Conservation (phyloP, 768 basidiomycete species). For the Kwoniella sp. region DNA sequence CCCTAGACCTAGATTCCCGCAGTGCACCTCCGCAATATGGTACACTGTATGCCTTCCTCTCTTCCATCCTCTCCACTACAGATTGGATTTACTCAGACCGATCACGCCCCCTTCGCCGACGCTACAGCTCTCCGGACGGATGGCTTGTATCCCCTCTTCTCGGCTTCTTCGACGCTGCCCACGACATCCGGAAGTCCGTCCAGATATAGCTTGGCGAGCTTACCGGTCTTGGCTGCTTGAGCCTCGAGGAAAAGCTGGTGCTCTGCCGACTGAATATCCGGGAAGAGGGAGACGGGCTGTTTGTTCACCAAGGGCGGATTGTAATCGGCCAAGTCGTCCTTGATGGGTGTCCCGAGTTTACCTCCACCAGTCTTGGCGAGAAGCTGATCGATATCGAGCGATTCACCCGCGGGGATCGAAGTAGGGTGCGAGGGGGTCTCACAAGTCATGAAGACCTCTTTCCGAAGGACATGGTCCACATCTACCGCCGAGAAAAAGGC, state of each 20-base stretch:
- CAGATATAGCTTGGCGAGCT: conserved; percentile 23
- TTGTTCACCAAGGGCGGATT: background rate
- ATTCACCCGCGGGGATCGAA: conserved; percentile 85
- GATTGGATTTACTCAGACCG: too few relatives aligned
- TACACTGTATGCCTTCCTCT: too few relatives aligned
- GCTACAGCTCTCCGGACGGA: background rate
- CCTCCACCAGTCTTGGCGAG: conserved; percentile 70
- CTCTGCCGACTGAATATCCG: conserved; percentile 12
- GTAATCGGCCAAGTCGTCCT: background rate
- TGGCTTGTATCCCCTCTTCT: background rate
- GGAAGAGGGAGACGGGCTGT: conserved; percentile 16
- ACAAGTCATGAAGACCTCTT: conserved; percentile 95
- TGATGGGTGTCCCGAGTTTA: conserved; percentile 16
- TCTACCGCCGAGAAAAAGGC: conserved; percentile 98
- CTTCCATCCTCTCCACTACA: too few relatives aligned
- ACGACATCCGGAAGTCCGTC: conserved; percentile 8
- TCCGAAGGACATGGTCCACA: conserved; percentile 83
- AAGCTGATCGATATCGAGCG: conserved; percentile 69
- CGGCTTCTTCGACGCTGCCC: conserved; percentile 3
- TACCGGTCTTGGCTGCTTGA: conserved; percentile 13
- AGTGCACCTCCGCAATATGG: too few relatives aligned
- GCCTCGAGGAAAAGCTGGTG: conserved; percentile 27
- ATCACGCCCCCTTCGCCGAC: background rate
- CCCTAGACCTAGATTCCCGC: too few relatives aligned
- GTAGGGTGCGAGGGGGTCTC: conserved; percentile 86